Percentiles rank a stretch among this genome's conserved stretches.
Evolutionary conservation across 2,329 filamentous ascomycete species (phyloP).

Genomic region (Colletotrichum zoysiae): DNA sequence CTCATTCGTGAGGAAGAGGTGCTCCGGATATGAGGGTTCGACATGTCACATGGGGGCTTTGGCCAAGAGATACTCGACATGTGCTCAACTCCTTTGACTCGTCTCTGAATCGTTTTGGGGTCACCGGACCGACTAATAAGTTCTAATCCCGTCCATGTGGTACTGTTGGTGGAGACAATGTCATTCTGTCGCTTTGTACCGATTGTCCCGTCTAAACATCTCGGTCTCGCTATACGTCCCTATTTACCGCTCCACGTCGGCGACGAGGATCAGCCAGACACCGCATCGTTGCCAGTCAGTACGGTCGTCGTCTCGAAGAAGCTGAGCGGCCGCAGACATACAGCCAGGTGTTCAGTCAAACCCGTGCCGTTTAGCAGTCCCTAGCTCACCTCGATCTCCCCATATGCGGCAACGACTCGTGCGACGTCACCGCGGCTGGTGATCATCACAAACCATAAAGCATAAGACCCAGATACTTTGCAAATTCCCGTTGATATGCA

Average conservation of each 20-base stretch:
- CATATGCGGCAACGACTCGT: slow-evolving; percentile 27
- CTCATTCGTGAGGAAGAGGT: slow-evolving; percentile 10
- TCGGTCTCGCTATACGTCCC: slow-evolving; percentile 16
- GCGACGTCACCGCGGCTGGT: slow-evolving; percentile 18
- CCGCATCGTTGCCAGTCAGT: slow-evolving; percentile 14
- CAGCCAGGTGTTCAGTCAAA: slow-evolving; percentile 23
- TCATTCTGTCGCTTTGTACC: slow-evolving; percentile 6
- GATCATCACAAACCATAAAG: slow-evolving; percentile 1
- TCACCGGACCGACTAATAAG: not conserved
- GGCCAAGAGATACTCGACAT: slow-evolving; percentile 4
- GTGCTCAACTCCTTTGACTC: not conserved
- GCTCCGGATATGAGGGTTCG: slow-evolving; percentile 10
- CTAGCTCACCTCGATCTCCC: not conserved
- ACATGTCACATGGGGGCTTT: slow-evolving; percentile 16
- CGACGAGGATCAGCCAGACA: slow-evolving; percentile 12
- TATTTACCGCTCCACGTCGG: slow-evolving; percentile 3
- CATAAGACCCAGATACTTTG: slow-evolving; percentile 15
- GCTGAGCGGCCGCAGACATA: slow-evolving; percentile 18
- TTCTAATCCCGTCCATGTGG: slow-evolving; percentile 2
- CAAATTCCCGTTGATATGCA: not conserved
- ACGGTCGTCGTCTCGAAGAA: slow-evolving; percentile 18
- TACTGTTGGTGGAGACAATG: slow-evolving; percentile 3
- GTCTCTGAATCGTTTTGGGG: slow-evolving; percentile 7
- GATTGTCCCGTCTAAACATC: slow-evolving; percentile 20
- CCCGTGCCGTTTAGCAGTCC: slow-evolving; percentile 8